Evolutionary conservation across 768 basidiomycete genomes (phyloP).

Genomic region (Myochromella boudieri): DNA sequence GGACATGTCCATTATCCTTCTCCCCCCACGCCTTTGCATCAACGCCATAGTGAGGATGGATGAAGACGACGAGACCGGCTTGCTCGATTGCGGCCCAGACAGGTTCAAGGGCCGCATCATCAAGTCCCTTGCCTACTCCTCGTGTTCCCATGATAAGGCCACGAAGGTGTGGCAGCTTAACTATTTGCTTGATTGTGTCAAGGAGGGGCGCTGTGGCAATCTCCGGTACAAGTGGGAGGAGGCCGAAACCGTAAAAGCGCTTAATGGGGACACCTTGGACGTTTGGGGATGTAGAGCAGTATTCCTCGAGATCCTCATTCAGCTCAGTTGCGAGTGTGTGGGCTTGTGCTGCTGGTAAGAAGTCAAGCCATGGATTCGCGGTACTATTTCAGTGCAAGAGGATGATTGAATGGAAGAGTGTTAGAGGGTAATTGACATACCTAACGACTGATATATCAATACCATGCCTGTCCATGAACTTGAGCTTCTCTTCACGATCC

Average conservation of each 20-base stretch:
- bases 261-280: conserved; percentile 41
- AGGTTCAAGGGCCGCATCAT: conserved; percentile 75
- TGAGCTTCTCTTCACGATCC: conserved; percentile 72
- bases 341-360: conserved; percentile 70
- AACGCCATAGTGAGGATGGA: conserved; percentile 88
- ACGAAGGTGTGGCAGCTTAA: conserved; percentile 62
- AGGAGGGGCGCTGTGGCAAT: conserved; percentile 56
- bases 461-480: conserved; percentile 82
- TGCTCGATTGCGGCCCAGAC: conserved; percentile 79
- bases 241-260: conserved; percentile 81
- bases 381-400: conserved; percentile 53
- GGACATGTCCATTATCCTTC: conserved; percentile 81
- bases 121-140: conserved; percentile 77
- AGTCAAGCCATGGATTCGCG: conserved; percentile 93
- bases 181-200: conserved; percentile 66
- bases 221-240: conserved; percentile 78
- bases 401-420: not conserved
- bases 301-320: conserved; percentile 76
- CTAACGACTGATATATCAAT: conserved; percentile 82
- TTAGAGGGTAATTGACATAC: conserved; percentile 32
- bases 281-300: conserved; percentile 66
- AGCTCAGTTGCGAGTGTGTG: conserved; percentile 64
- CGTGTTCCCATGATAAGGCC: conserved; percentile 81
- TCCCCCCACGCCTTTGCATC: conserved; percentile 74
- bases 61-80: conserved; percentile 71